Evolutionary conservation across 2,329 filamentous ascomycete genomes (phyloP).

Genomic region (Trichoderma sp.): DNA sequence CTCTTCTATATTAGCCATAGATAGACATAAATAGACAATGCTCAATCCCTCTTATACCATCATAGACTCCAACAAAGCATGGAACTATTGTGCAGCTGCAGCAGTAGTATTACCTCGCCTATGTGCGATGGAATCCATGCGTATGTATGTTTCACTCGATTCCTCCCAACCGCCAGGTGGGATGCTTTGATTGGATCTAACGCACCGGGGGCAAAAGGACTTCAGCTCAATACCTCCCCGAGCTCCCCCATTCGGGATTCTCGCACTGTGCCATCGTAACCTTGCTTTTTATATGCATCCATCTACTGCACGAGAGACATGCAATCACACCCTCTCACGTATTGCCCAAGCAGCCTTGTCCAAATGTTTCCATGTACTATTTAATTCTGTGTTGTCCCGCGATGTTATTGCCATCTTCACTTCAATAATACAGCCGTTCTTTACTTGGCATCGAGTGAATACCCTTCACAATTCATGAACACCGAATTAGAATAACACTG

Average conservation of each 20-base stretch:
- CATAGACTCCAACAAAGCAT: neutral
- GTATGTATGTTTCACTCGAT: slow-evolving; percentile 8
- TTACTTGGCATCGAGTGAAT: neutral
- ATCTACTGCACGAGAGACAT: slow-evolving; percentile 4
- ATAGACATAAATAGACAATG: neutral
- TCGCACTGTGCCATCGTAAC: slow-evolving; percentile 5
- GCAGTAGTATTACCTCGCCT: neutral
- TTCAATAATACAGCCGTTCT: neutral
- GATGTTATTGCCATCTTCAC: neutral
- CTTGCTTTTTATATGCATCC: neutral
- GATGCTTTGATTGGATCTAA: slow-evolving; percentile 6
- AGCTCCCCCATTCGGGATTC: neutral
- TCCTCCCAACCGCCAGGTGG: slow-evolving; percentile 7
- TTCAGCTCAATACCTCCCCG: slow-evolving; percentile 1
- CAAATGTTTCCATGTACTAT: neutral
- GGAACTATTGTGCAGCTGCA: neutral
- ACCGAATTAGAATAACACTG: neutral
- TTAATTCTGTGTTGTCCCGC: neutral
- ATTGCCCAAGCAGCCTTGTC: neutral
- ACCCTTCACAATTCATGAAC: neutral
- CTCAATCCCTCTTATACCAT: neutral
- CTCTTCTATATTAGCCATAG: neutral
- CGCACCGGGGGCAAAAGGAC: neutral
- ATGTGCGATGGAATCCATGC: neutral
- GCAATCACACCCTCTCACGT: neutral